Base-by-base conservation (phyloP, 2,329 filamentous ascomycete genomes). In the Xylaria sp. region DNA sequence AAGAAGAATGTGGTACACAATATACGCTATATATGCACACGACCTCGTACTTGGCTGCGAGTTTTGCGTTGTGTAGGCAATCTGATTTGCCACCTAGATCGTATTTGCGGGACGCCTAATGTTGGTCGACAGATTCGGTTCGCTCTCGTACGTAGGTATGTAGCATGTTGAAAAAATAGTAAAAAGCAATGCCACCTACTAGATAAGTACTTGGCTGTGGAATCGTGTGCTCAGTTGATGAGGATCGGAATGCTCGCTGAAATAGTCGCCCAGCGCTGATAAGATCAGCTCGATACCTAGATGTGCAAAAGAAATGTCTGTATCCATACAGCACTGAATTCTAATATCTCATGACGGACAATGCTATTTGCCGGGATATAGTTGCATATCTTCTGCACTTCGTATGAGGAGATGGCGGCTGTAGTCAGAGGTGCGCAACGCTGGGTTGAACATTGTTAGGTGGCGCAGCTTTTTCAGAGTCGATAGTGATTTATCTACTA, bases 61-160 rank as follows among this genome's bases (percentile, higher is more conserved):
- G 30, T 47, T 39, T 45, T 24, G 27, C 30, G 24, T 24, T 42
- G 12, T 60, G 55, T 14, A 39, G 39, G 50, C 12, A 45, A 48
- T 59, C 24, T 54, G 60, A 67, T 61, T 69, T 48, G 67, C 64
- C 55, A 48, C 50, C 39, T 45, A 12, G 51, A 57, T 69, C 64
- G 67, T 64, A 64, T 67, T 63, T 30, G 61, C 55, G 51, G 58
- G 48, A 67, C 50, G 24, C 42, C 21, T 24, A 39, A 60, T 64
- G 61, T 55, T 56, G 51, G 32, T 51, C 24, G 39, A 51, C 32
- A 45, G 30, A 55, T 61, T 32, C 27, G 42, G 51, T 51, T 60
- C 19, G 48, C 34, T 12, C 14, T 34, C 24, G 24, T 55, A 19
- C 2, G 17, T 27, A 42, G 4, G 17, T 57, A 57, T 24, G 36